Evolutionary conservation across 2,329 filamentous ascomycete species (phyloP), one percentile per base, ranked within the genome.

Genomic region (Trichoderma harzianum): DNA sequence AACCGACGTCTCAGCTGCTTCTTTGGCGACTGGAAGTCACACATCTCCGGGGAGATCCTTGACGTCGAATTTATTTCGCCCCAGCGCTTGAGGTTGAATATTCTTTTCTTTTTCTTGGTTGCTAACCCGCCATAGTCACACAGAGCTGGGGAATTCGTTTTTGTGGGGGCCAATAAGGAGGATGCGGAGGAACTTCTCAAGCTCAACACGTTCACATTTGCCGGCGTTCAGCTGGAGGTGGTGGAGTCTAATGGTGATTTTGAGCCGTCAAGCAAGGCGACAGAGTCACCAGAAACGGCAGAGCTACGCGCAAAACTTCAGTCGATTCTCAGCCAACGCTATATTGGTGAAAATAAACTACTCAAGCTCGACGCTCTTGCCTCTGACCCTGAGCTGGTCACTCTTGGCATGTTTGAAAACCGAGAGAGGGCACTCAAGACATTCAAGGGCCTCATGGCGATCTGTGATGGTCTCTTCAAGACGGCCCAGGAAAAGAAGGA

Each of bases 401-500:
- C 88, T 55, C 90, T 94, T 81, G 93, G 93, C 47, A 92, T 95
- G 77, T 94, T 97, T 79, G 88, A 90, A 73, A 89, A 85, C 72
- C 88, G 87, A 72, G 89, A 91, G 4, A 91, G 90, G 1, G 90
- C 92, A 60, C 88, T 92, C 74, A 99, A 98, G 80, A 93, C 97
- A 74, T 98, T 98, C 83, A 93, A 93, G 67, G 95, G 93, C 1
- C 86, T 98, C 73, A 97, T 98, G 93, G 90, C 89, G 72, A 90
- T 98, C 61, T 94, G 93, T 79, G 91, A 97, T 68, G 84, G 89
- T 73, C 87, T 92, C 21, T 97, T 97, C 83, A 90, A 91, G 75
- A 91, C 88, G 2, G 79, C 87, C 14, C 86, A 91, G 73, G 90
- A 92, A 64, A 95, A 95, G 80, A 88, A 90, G 64, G 91, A 94